phyloP scores from a whole-genome alignment of 768 basidiomycete genomes.

The Amanita inopinata region DNA sequence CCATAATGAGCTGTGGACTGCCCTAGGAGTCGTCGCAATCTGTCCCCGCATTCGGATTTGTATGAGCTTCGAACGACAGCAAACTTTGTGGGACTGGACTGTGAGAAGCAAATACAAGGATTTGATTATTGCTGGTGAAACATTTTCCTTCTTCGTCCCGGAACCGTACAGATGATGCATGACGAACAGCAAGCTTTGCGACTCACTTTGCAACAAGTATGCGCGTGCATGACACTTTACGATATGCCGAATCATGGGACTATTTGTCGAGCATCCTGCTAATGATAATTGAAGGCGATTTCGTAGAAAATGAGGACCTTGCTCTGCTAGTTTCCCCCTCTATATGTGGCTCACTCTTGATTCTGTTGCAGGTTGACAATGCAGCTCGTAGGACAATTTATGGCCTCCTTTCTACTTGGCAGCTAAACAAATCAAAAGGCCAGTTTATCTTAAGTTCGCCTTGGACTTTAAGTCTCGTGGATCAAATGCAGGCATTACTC shows the following conservation, averaged over 20 bases:
- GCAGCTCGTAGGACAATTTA: conserved; percentile 17
- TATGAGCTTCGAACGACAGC: background rate
- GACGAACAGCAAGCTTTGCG: conserved; percentile 34
- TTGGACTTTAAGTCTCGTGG: conserved; percentile 39
- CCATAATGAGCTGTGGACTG: conserved; percentile 33
- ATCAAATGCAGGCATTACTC: conserved; percentile 25
- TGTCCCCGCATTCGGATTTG: background rate
- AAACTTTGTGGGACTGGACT: background rate
- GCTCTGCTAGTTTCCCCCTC: conserved; percentile 38
- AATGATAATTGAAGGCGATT: conserved; percentile 35
- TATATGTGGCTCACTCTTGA: conserved; percentile 39
- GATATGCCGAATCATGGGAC: conserved; percentile 43
- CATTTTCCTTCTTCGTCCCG: background rate
- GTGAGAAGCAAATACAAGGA: background rate
- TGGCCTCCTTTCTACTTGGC: background rate
- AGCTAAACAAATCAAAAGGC: conserved; percentile 11
- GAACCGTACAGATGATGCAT: background rate
- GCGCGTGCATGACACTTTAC: conserved; percentile 23
- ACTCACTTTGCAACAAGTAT: conserved; percentile 26
- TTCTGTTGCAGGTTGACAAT: conserved; percentile 22
- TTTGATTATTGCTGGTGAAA: conserved; percentile 2
- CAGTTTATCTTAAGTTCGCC: conserved; percentile 29
- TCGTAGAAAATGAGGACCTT: conserved; percentile 39
- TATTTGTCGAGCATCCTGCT: conserved; percentile 41
- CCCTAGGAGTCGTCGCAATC: background rate